phyloP scores from a whole-genome alignment of 805 yeast species.

The Clavispora carvajalis region DNA sequence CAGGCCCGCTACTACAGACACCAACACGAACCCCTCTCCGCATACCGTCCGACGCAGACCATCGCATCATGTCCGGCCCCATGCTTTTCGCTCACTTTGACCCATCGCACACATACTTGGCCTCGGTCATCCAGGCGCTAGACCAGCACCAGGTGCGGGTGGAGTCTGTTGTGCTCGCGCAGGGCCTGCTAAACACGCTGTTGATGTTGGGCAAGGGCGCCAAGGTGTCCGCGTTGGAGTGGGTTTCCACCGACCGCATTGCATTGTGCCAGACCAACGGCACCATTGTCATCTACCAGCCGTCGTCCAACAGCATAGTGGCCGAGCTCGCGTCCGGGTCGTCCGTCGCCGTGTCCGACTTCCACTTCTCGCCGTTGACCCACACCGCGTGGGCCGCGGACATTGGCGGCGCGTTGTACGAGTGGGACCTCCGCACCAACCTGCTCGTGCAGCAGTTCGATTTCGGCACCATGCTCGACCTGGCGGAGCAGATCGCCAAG shows the following conservation, averaged over 20 bases:
- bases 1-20: no score
- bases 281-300: constrained; percentile 59
- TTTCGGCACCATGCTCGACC: constrained; percentile 29
- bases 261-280: constrained; percentile 68
- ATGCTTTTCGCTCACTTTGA: constrained; percentile 50
- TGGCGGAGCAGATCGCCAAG: constrained; percentile 28
- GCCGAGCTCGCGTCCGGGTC: constrained; percentile 44
- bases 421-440: constrained; percentile 54
- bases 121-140: constrained; percentile 61
- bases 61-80: constrained; percentile 18
- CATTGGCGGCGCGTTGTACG: constrained; percentile 48
- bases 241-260: constrained; percentile 49
- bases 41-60: no score
- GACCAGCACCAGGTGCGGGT: constrained; percentile 69
- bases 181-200: constrained; percentile 40
- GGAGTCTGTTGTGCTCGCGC: constrained; percentile 44
- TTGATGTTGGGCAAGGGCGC: constrained; percentile 49
- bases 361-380: constrained; percentile 40
- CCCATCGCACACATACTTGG: constrained; percentile 54
- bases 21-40: no score
- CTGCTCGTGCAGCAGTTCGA: constrained; percentile 38
- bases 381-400: constrained; percentile 57
- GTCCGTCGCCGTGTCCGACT: constrained; percentile 45
- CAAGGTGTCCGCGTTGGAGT: constrained; percentile 44
- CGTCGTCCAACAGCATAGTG: constrained; percentile 53